phyloP scores from a whole-genome alignment of 352 stramenopile genomes.

The Phytophthora lateralis region DNA sequence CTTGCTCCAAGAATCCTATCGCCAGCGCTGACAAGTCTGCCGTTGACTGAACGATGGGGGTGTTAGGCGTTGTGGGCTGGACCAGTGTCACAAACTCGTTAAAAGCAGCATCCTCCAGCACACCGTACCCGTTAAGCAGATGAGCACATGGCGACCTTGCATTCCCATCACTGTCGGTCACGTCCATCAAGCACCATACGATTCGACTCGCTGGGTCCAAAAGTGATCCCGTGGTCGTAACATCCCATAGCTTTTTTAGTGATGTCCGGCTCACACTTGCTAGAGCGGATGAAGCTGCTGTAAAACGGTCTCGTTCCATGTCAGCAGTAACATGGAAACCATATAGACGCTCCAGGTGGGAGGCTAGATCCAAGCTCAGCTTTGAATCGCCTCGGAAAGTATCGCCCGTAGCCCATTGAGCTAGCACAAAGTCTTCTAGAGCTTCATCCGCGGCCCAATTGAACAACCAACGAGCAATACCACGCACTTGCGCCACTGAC shows the following conservation, averaged over 20 bases:
- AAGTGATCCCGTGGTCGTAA: conserved; percentile 40
- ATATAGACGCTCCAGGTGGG: conserved; percentile 37
- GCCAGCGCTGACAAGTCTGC: conserved; percentile 50
- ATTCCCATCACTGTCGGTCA: conserved; percentile 15
- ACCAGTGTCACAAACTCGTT: conserved; percentile 38
- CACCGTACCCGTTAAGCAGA: conserved; percentile 49
- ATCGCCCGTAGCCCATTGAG: conserved; percentile 53
- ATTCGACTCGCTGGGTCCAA: conserved; percentile 49
- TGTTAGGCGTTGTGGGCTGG: conserved; percentile 31
- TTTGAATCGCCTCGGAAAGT: conserved; percentile 44
- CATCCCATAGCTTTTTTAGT: conserved; percentile 54
- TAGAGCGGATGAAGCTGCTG: conserved; percentile 13
- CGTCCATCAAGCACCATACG: conserved; percentile 52
- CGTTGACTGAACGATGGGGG: conserved; percentile 13
- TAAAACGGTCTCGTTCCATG: conserved; percentile 21
- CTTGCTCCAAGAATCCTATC: conserved; percentile 39
- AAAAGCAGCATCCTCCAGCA: conserved; percentile 27
- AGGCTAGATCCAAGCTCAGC: conserved; percentile 30
- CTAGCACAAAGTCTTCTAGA: conserved; percentile 48
- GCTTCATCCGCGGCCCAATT: conserved; percentile 49
- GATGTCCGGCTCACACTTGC: conserved; percentile 10
- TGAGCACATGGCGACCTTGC: conserved; percentile 28
- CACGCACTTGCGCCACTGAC: conserved; percentile 43
- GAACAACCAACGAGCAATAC: conserved; percentile 58
- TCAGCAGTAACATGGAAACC: conserved; percentile 19